Evolutionary conservation across 768 basidiomycete genomes (phyloP).

Genomic region (Tulasnella sp.): DNA sequence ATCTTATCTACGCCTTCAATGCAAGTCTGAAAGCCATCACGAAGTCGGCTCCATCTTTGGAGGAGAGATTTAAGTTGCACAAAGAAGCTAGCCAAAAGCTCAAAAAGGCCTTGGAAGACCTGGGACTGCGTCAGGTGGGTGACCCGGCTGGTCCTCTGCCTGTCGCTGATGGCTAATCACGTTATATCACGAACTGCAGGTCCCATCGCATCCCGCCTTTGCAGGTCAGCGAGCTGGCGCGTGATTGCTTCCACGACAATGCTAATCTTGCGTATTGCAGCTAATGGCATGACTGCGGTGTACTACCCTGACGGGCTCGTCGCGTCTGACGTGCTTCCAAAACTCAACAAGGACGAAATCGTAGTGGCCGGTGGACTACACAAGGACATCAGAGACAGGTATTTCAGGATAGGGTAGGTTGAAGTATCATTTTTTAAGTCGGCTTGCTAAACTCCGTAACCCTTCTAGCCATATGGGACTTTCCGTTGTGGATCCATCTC

Average conservation of each 20-base stretch:
- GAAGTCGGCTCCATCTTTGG: constrained; percentile 51
- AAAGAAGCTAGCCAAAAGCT: constrained; percentile 57
- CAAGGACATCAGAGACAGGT: constrained; percentile 74
- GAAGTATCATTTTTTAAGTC: neutral
- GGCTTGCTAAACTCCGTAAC: neutral
- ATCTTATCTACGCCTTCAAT: constrained; percentile 86
- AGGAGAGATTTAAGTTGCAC: constrained; percentile 73
- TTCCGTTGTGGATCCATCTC: constrained; percentile 58
- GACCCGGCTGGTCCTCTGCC: neutral
- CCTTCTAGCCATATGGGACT: constrained; percentile 75
- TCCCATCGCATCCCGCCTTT: constrained; percentile 52
- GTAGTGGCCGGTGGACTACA: constrained; percentile 87
- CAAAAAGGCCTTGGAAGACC: constrained; percentile 52
- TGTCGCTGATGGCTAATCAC: neutral
- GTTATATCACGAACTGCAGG: constrained; percentile 25
- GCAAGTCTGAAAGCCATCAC: constrained; percentile 72
- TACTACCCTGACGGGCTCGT: constrained; percentile 79
- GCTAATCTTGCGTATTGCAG: constrained; percentile 28
- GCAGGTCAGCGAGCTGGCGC: constrained; percentile 29
- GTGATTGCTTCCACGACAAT: neutral
- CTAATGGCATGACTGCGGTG: constrained; percentile 94
- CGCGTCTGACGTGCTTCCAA: constrained; percentile 68
- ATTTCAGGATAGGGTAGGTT: constrained; percentile 80
- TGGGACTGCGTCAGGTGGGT: constrained; percentile 60
- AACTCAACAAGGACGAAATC: constrained; percentile 60